Evolutionary conservation across 1,284 basidiomycete species (phyloP).

Genomic region (Fomes fomentarius): DNA sequence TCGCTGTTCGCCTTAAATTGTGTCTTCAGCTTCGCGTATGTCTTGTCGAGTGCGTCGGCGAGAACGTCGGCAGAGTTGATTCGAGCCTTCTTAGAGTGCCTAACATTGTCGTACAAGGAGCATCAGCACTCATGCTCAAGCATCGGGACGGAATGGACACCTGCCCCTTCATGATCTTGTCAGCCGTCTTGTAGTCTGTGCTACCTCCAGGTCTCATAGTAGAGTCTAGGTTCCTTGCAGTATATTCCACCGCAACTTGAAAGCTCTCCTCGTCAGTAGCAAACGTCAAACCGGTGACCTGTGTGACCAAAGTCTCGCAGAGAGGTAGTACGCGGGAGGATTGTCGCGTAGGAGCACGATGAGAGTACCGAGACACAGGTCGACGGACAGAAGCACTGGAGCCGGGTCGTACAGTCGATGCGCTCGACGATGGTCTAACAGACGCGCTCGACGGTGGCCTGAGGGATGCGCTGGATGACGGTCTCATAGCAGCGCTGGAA

Average conservation of each 20-base stretch:
- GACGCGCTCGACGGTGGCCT: constrained; percentile 33
- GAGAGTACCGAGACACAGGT: constrained; percentile 57
- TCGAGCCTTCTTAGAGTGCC: constrained; percentile 65
- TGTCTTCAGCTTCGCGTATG: constrained; percentile 51
- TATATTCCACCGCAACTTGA: constrained; percentile 54
- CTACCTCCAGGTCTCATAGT: constrained; percentile 56
- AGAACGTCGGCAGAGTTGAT: constrained; percentile 63
- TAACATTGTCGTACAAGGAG: no score
- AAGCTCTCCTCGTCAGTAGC: constrained; percentile 48
- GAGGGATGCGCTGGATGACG: constrained; percentile 16
- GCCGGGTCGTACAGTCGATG: constrained; percentile 32
- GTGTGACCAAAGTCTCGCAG: constrained; percentile 58
- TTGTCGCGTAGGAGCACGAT: constrained; percentile 50
- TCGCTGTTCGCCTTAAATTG: constrained; percentile 53
- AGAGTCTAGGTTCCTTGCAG: constrained; percentile 50
- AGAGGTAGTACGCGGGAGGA: constrained; percentile 54
- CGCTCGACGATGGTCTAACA: constrained; percentile 35
- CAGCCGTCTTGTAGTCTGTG: constrained; percentile 56
- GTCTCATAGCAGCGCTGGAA: constrained; percentile 37
- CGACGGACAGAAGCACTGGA: constrained; percentile 37
- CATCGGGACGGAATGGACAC: no score
- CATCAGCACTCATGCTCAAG: no score
- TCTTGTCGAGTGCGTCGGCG: constrained; percentile 58
- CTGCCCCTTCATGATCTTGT: constrained; percentile 63
- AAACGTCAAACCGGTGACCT: constrained; percentile 45